Conservation (phyloP, 345 rosid genomes). For the Syzygium jambos region DNA sequence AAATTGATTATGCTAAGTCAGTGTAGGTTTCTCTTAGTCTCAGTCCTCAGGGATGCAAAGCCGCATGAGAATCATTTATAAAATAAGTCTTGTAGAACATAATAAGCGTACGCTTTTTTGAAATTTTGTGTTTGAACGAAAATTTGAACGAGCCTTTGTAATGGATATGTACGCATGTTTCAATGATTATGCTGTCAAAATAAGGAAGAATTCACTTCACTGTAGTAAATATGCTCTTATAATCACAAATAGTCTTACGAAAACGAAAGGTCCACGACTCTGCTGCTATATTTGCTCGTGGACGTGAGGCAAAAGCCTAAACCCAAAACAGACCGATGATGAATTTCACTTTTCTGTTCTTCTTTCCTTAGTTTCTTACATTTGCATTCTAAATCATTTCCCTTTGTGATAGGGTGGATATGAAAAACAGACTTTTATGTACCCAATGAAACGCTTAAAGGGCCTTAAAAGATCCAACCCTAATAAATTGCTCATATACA, state of each 20-base stretch:
- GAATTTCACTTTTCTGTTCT: neutral
- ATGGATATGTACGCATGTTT: neutral
- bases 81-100: neutral
- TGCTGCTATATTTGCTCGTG: neutral
- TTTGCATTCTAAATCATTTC: no score
- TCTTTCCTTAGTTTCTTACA: neutral
- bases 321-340: neutral
- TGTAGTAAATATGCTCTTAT: neutral
- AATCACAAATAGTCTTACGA: neutral
- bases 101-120: neutral
- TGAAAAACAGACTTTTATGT: neutral
- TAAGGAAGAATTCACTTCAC: neutral
- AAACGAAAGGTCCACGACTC: neutral
- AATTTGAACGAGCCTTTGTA: neutral
- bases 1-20: neutral
- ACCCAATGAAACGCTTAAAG: neutral
- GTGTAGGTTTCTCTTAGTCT: neutral
- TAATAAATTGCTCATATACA: neutral
- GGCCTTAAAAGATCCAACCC: neutral
- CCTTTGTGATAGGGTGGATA: no score
- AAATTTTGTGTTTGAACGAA: neutral
- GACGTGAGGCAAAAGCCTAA: neutral
- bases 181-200: neutral
- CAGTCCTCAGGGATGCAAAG: no score
- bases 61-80: neutral